Base-by-base conservation (phyloP, 768 basidiomycete genomes). In the Suillus luteus region DNA sequence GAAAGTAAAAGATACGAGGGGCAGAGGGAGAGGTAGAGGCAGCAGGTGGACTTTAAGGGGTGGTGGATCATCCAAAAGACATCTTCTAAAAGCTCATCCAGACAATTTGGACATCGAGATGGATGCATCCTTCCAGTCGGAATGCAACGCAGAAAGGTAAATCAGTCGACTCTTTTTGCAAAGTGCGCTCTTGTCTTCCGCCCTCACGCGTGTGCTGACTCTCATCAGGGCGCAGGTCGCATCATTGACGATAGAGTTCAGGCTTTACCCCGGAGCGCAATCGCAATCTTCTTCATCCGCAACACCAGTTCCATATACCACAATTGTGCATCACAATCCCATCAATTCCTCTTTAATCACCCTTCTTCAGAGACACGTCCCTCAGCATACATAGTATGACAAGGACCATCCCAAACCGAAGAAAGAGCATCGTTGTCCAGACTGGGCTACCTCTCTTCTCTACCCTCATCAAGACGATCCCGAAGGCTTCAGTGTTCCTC, bases 111-210 rank as follows among this genome's bases (percentile, higher is more conserved):
- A 89, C 52, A 87, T 94, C 66, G 85, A 89, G 51, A 82, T 95
- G 76, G 91, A 91, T 54, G 68, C n/a, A n/a, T 92, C 62, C 81
- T 96, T 49, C 87, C 95, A 0, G 72, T 81, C 35, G 95, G 95
- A 12, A 97, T 97, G 95, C 88, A 90, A 67, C 80, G 86, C 65
- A 80, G 88, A 63, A 89, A 82, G 68, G 67, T 82, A 62, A 97
- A 96, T 72, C 91, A 93, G 73, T 95, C 93, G 8, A 82, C 80
- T 27, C 95, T 91, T 86, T 89, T 95, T 77, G 78, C 80, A 73
- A 93, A 84, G 95, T 96, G 75, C 67, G 85, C 79, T 38, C 48
- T 49, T 55, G 62, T 60, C 59, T 74, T 59, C 27, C 22, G 5
- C 46, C 65, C 54, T 33, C 66, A 66, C 48, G 38, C 10, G 37